Base-by-base conservation (phyloP, 2,329 filamentous ascomycete species). In the Pseudogymnoascus sp. region DNA sequence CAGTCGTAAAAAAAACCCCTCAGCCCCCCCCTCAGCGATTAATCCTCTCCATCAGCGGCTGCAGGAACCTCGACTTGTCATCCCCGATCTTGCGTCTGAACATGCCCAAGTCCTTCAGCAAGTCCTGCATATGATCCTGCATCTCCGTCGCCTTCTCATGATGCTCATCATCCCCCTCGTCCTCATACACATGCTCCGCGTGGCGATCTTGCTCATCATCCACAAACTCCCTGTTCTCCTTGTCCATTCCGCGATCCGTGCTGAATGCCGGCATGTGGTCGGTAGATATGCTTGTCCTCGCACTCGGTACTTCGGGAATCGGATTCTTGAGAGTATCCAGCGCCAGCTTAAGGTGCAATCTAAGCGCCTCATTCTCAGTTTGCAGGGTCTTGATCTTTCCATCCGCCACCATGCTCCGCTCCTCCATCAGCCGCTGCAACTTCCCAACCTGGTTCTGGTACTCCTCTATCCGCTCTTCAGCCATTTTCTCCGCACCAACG, bases 341-440 rank as follows among this genome's bases (percentile, higher is more conserved):
- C 1, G 91, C 93, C 59, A 99, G 83, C 68, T 90, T 91, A 58
- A 99, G 78, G 74, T 99, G 94, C 63, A 94, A 80, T 64, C 91
- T 82, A 68, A 97, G 76, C 0, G 92, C 89, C 70, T 97, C 93
- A 65, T 96, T 97, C 77, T 99, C 85, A 1, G 89, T 92, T 73
- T 89, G 88, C 60, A 99, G 77, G 65, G 88, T 90, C 67, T 91
- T 87, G 71, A 99, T 96, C 80, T 96, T 97, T 77, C 89, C 91
- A 71, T 97, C 93, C 30, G 89, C 87, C 12, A 97, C 89, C 73
- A 95, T 88, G 63, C 88, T 85, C 65, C 87, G 88, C 76, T 99
- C 94, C 73, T 97, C 92, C 92, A 97, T 97, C 74, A 96, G 84
- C 63, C 92, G 86, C 74, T 97, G 91, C 88, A 99, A 91, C 61